Percentiles rank a stretch among this genome's conserved stretches.
These are phyloP conservation scores for Papiliotrema laurentii DNA, from an alignment of 1,284 basidiomycete genomes.

Conservation along the genomic window DNA sequence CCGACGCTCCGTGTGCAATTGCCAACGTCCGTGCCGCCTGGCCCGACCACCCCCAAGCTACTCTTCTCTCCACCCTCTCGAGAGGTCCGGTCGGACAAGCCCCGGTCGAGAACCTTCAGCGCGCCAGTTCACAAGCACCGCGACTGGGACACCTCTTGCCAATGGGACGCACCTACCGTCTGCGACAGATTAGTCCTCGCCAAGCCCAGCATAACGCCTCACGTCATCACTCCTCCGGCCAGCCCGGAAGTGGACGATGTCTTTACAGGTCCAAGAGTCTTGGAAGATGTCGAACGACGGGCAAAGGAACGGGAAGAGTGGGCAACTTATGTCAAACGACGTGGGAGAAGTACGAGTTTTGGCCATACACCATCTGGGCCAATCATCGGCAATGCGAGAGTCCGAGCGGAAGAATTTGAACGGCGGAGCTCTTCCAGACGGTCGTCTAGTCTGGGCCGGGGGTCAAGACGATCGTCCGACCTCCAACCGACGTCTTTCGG, in stretches of 20 bases:
- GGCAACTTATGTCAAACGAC: constrained; percentile 16
- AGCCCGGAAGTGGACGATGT: constrained; percentile 17
- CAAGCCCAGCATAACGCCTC: constrained; percentile 32
- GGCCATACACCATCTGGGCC: constrained; percentile 12
- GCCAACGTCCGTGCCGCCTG: constrained; percentile 35
- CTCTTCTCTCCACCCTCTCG: constrained; percentile 38
- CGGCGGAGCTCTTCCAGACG: constrained; percentile 4
- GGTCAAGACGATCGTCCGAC: no score
- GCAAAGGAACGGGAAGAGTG: constrained; percentile 28
- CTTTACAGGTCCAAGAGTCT: constrained; percentile 6
- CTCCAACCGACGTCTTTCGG: constrained; percentile 8
- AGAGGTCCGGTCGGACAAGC: constrained; percentile 12
- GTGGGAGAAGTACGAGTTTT: constrained; percentile 26
- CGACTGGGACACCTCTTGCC: constrained; percentile 6
- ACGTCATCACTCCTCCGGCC: constrained; percentile 35
- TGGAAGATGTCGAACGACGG: constrained; percentile 17
- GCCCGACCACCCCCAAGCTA: constrained; percentile 31
- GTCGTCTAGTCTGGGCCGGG: no score
- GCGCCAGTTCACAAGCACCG: constrained; percentile 5
- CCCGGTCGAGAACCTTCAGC: constrained; percentile 12
- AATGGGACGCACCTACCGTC: constrained; percentile 27
- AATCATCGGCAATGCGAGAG: constrained; percentile 22
- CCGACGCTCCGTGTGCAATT: no score
- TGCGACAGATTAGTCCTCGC: constrained; percentile 41
- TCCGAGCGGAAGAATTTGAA: constrained; percentile 16